These are phyloP conservation scores for Eutrema yunnanense DNA, from an alignment of 345 rosid species.

Conservation along the genomic window DNA sequence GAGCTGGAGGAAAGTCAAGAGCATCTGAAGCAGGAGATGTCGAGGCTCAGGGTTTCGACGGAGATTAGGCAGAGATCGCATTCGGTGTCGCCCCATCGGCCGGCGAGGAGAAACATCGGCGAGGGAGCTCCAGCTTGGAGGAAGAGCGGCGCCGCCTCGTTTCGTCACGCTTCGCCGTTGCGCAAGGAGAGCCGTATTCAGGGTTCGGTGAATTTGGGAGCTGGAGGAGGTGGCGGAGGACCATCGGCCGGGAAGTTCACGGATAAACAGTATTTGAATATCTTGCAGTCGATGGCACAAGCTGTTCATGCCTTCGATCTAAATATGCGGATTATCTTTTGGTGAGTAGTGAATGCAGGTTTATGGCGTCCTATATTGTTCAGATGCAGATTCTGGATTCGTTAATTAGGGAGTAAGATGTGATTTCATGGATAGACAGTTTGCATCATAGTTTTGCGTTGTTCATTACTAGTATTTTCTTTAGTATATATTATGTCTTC, in stretches of 20 bases:
- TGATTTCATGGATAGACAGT: background rate
- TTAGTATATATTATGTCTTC: background rate
- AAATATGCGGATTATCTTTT: constrained; percentile 58
- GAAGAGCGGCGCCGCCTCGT: constrained; percentile 58
- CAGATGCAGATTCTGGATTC: background rate
- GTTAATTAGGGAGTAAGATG: background rate
- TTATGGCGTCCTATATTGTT: background rate
- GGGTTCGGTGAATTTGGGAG: constrained; percentile 26
- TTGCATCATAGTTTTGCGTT: background rate
- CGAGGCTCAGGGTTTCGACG: constrained; percentile 50
- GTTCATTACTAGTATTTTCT: background rate
- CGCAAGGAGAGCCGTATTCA: constrained; percentile 60
- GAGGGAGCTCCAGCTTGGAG: constrained; percentile 33
- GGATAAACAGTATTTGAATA: constrained; percentile 70
- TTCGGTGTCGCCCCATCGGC: constrained; percentile 76
- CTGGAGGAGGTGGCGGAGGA: constrained; percentile 26
- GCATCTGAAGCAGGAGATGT: constrained; percentile 74
- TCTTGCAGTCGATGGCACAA: constrained; percentile 92
- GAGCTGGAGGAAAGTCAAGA: constrained; percentile 86
- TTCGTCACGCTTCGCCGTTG: constrained; percentile 80
- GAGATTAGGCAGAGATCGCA: constrained; percentile 65
- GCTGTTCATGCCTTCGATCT: constrained; percentile 77
- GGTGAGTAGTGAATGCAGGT: constrained; percentile 42
- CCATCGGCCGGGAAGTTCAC: constrained; percentile 59
- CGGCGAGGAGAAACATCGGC: constrained; percentile 34